These are phyloP conservation scores for Hydnomerulius pinastri DNA, from an alignment of 768 basidiomycete species.

Conservation along the genomic window DNA sequence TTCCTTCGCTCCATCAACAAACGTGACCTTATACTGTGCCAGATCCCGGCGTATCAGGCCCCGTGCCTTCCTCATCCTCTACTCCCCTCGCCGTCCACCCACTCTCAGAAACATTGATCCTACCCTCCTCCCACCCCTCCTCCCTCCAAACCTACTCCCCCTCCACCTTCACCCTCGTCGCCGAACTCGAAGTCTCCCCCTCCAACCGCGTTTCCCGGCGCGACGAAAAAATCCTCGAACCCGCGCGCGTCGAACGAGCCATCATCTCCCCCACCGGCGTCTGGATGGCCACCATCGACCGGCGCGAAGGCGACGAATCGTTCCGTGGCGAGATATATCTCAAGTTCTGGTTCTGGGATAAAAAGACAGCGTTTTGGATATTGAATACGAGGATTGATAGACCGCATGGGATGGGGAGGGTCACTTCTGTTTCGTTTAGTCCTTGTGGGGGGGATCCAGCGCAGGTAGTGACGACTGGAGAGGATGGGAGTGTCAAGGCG, in stretches of 20 bases:
- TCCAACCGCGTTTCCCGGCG: conserved; percentile 87
- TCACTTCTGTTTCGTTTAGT: conserved; percentile 73
- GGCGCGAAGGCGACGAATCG: conserved; percentile 63
- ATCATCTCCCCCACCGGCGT: conserved; percentile 67
- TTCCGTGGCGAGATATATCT: conserved; percentile 74
- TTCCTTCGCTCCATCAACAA: background rate
- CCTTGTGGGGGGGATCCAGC: conserved; percentile 42
- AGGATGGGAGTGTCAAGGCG: conserved; percentile 74
- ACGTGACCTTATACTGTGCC: conserved; percentile 4
- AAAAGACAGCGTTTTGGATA: conserved; percentile 58
- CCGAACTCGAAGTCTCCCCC: conserved; percentile 91
- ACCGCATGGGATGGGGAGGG: conserved; percentile 70
- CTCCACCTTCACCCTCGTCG: conserved; percentile 63
- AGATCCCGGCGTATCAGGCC: conserved; percentile 39
- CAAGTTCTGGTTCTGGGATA: conserved; percentile 91
- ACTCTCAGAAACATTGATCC: conserved; percentile 71
- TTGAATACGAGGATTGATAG: conserved; percentile 89
- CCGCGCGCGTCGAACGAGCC: conserved; percentile 71
- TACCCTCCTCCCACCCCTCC: conserved; percentile 93
- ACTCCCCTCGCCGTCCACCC: conserved; percentile 79
- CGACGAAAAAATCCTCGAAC: conserved; percentile 76
- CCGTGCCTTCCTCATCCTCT: conserved; percentile 38
- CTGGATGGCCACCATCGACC: conserved; percentile 94
- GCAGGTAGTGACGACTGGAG: conserved; percentile 71
- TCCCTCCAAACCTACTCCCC: conserved; percentile 92